Percentiles rank a stretch among this genome's conserved stretches.
These are phyloP conservation scores for Dipodascus albidus DNA, from an alignment of 805 yeast genomes.

Conservation along the genomic window DNA sequence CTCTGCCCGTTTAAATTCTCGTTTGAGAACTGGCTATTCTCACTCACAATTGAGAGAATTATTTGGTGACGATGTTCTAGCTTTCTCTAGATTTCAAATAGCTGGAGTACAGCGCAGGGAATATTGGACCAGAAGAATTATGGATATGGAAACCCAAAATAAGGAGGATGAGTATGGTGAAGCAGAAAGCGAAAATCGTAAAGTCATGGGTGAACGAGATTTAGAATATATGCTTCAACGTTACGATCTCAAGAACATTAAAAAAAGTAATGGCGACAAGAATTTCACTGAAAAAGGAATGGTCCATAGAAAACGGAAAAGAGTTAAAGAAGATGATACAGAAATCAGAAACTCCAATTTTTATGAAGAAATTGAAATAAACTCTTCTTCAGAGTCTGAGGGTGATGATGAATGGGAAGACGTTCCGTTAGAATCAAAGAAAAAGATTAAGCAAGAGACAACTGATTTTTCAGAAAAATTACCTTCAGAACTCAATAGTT, in stretches of 20 bases:
- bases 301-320: background rate
- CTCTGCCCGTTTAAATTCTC: conserved; percentile 67
- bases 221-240: background rate
- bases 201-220: conserved; percentile 9
- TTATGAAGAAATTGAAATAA: conserved; percentile 12
- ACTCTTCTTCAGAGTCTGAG: conserved; percentile 26
- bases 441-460: background rate
- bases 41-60: conserved; percentile 75
- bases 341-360: conserved; percentile 3
- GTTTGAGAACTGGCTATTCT: conserved; percentile 90
- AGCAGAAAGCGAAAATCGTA: conserved; percentile 46
- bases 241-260: conserved; percentile 2
- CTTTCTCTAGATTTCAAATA: conserved; percentile 86
- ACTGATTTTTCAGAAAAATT: background rate
- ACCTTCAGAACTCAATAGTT: conserved; percentile 12
- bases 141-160: conserved; percentile 72
- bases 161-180: conserved; percentile 40
- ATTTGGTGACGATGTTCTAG: conserved; percentile 69
- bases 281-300: background rate
- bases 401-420: conserved; percentile 63
- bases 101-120: conserved; percentile 88
- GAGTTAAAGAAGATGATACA: conserved; percentile 1
- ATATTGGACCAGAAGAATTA: conserved; percentile 73
- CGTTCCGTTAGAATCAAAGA: conserved; percentile 31
- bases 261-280: conserved; percentile 6